These are phyloP conservation scores for Strigomonas galati DNA, from an alignment of 208 protist species.

Conservation along the genomic window DNA sequence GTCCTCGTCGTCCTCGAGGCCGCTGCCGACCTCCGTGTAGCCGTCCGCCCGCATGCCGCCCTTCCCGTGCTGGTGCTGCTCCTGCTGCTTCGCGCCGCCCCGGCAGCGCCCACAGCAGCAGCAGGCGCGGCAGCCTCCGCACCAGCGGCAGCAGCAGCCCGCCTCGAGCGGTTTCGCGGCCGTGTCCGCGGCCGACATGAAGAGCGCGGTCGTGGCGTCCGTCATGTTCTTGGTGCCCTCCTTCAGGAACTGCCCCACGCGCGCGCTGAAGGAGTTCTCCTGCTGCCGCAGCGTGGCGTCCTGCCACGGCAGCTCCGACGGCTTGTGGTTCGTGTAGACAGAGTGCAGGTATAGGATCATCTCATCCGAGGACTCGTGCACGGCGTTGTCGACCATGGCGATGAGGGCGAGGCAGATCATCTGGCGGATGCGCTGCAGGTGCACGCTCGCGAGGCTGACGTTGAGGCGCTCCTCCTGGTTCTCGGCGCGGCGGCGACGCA, in stretches of 20 bases:
- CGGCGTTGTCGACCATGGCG: constrained; percentile 35
- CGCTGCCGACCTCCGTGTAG: constrained; percentile 15
- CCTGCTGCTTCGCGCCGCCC: too few species aligned
- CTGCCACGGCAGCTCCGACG: background rate
- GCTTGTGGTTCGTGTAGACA: constrained; percentile 25
- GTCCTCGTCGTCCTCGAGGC: constrained; percentile 10
- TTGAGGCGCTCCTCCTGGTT: constrained; percentile 26
- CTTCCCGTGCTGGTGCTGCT: constrained; percentile 11
- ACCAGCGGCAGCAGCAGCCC: constrained; percentile 15
- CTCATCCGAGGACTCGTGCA: constrained; percentile 45
- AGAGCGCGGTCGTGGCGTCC: background rate
- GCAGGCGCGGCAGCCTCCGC: background rate
- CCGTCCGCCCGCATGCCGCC: constrained; percentile 14
- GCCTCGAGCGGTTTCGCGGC: background rate
- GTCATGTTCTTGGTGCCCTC: background rate
- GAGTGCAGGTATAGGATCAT: constrained; percentile 56
- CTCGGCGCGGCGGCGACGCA: background rate
- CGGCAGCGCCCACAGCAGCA: background rate
- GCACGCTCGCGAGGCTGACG: constrained; percentile 38
- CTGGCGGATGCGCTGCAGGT: constrained; percentile 53
- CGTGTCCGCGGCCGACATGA: background rate
- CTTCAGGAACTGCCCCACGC: background rate
- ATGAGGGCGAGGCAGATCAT: constrained; percentile 59
- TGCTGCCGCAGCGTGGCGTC: background rate
- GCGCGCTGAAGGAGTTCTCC: background rate